Evolutionary conservation across 2,329 filamentous ascomycete species (phyloP), one percentile per base, ranked within the genome.

Genomic region (Nemania diffusa): DNA sequence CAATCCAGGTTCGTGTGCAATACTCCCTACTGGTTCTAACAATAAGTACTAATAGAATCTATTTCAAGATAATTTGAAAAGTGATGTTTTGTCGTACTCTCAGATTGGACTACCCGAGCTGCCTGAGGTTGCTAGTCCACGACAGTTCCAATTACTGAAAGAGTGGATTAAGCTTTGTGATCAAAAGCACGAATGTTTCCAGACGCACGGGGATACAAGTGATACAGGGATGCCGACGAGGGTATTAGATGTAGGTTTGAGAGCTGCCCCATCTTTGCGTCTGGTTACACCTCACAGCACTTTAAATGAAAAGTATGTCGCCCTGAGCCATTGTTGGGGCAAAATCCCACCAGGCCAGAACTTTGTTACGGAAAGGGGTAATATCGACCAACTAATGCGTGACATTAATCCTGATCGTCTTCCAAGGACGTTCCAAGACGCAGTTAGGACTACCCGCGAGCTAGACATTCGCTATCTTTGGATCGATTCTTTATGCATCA

Each of bases 151-250:
- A 29, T 5, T 61, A 15, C 6, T 61, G 26, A 29, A 26, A 2
- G 50, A 61, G 37, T 61, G 58, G 58, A 46, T 61, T 32, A 6
- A 32, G 9, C 58, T 61, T 8, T 61, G 58, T 17, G 37, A 46
- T 46, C 17, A 61, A 61, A 53, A 20, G 2, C 58, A 61, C n/a
- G 11, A 20, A 20, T 61, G 58, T 24, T 29, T 42, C 27, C 44
- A 9, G 6, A 20, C 24, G 7, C 24, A 44, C 44, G 26, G 11
- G 5, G 34, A 53, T 24, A 22, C 8, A 24, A 24, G 15, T 2
- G 13, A 24, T 5, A 8, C 34, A 6, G n/a, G n/a, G n/a, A 53
- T 61, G 50, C 58, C 58, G n/a, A 61, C 51, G 1, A 46, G 51
- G 20, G n/a, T 62, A 9, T n/a, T 62, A 13, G 59, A 62, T 7